A percentile compares a stretch with the other conserved stretches of the same genome.
phyloP scores from a whole-genome alignment of 495 filamentous ascomycete species.

The Aspergillus asperescens region DNA sequence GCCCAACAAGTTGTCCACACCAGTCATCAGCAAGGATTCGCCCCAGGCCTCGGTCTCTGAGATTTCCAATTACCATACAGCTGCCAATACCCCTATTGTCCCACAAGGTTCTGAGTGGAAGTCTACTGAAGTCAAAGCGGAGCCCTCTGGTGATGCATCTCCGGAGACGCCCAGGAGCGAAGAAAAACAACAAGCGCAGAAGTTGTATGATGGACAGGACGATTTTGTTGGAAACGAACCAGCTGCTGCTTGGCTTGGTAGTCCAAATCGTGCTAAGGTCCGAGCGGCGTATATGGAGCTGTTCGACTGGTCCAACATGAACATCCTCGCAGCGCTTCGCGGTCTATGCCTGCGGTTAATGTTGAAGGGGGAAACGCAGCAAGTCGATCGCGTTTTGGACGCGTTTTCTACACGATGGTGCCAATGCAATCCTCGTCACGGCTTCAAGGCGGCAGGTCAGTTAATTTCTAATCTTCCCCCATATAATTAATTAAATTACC shows the following conservation, averaged over 20 bases:
- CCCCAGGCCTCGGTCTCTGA: slow-evolving; percentile 36
- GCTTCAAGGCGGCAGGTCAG: slow-evolving; percentile 84
- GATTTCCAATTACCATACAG: slow-evolving; percentile 45
- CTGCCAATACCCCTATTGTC: slow-evolving; percentile 38
- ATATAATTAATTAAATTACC: background rate
- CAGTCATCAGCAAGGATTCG: slow-evolving; percentile 38
- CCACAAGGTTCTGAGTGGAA: slow-evolving; percentile 26
- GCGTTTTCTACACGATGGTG: slow-evolving; percentile 88
- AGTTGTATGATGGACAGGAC: slow-evolving; percentile 83
- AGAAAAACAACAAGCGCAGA: slow-evolving; percentile 68
- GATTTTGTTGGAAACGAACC: slow-evolving; percentile 67
- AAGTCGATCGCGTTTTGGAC: slow-evolving; percentile 89
- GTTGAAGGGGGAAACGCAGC: slow-evolving; percentile 89
- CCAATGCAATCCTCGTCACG: slow-evolving; percentile 87
- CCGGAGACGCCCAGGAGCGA: slow-evolving; percentile 43
- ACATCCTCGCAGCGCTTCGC: slow-evolving; percentile 74
- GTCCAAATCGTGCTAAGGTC: slow-evolving; percentile 57
- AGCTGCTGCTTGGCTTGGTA: slow-evolving; percentile 86
- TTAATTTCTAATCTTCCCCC: background rate
- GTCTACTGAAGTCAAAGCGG: slow-evolving; percentile 15
- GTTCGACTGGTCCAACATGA: slow-evolving; percentile 78
- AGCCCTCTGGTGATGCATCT: slow-evolving; percentile 22
- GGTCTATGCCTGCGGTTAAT: slow-evolving; percentile 77
- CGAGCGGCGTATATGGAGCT: slow-evolving; percentile 86
- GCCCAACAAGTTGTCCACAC: slow-evolving; percentile 32